Base-by-base conservation (phyloP, 139 green algal species). In the Dunaliella primolecta region DNA sequence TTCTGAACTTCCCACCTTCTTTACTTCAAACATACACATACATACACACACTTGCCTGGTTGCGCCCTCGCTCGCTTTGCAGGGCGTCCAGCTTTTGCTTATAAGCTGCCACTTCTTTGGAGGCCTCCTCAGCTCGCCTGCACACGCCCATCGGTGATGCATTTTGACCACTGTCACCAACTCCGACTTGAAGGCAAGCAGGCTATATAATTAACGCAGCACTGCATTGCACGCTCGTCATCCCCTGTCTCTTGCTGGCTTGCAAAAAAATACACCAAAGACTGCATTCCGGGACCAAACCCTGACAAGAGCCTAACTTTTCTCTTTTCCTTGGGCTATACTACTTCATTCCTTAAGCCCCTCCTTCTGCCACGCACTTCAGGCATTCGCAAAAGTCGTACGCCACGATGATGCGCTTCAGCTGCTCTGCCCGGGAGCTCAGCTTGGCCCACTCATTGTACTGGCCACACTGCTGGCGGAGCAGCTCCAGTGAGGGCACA, bases 331-430 rank as follows among this genome's bases (percentile, higher is more conserved):
- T n/a, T n/a, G n/a, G n/a, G n/a, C n/a, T n/a, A n/a, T n/a, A n/a
- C n/a, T n/a, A n/a, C n/a, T n/a, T n/a, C n/a, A n/a, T n/a, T n/a
- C n/a, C n/a, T n/a, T n/a, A n/a, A n/a, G n/a, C n/a, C n/a, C n/a
- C n/a, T n/a, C n/a, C n/a, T n/a, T n/a, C n/a, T n/a, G n/a, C 0
- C 72, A 80, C 86, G 81, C 27, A 89, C 88, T 36, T 87, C n/a
- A 57, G 81, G 56, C 81, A 91, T 27, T 82, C 23, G 29, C 72
- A 80, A 78, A 97, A 98, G 35, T 96, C 89, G 74, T 95, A 95
- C 1, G 97, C 97, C 1, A 98, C 87, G 78, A 94, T 96, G 80
- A 98, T 97, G 36, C 92, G 89, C 36, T 91, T 88, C 78, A 99
- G 91, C 55, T 88, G 87, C 74, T 95, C 92, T 25, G 83, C 46